These are phyloP conservation scores for Sporobolomyces phaffii DNA, from an alignment of 768 basidiomycete species.

Conservation along the genomic window DNA sequence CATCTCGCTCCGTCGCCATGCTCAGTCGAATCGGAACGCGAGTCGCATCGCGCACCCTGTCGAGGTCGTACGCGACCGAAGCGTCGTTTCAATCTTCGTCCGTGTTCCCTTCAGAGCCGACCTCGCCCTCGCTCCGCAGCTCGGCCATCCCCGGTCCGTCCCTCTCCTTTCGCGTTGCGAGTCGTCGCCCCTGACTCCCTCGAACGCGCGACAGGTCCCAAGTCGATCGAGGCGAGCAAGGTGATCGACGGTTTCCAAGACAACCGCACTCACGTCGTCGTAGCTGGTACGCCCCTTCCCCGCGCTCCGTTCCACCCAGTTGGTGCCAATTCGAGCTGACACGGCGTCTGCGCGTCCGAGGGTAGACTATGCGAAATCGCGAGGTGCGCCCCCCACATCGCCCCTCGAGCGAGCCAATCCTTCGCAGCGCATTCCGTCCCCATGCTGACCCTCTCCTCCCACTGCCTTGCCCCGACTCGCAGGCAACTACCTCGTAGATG, in stretches of 20 bases:
- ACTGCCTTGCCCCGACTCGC: background rate
- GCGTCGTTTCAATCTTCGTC: background rate
- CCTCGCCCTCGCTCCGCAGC: slow-evolving; percentile 1
- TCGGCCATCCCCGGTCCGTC: background rate
- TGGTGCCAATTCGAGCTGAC: too few species aligned
- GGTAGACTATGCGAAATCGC: slow-evolving; percentile 42
- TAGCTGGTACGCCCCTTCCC: slow-evolving; percentile 34
- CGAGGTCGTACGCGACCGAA: slow-evolving; percentile 10
- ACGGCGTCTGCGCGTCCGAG: too few species aligned
- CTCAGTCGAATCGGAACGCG: background rate
- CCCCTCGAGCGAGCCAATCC: background rate
- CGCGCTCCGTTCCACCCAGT: too few species aligned
- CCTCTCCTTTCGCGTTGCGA: background rate
- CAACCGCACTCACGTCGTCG: slow-evolving; percentile 43
- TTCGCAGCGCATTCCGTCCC: background rate
- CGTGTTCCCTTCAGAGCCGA: slow-evolving; percentile 14
- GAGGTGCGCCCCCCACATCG: slow-evolving; percentile 26
- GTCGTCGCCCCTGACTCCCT: background rate
- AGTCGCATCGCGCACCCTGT: background rate
- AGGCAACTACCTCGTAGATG: slow-evolving; percentile 50
- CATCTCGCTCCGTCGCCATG: background rate
- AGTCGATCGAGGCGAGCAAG: slow-evolving; percentile 7
- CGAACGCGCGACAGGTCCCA: background rate
- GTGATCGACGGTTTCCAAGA: slow-evolving; percentile 43
- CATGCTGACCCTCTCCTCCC: background rate